Base-by-base conservation (phyloP, 371 early-diverging fungal species). In the Mucor indicus region DNA sequence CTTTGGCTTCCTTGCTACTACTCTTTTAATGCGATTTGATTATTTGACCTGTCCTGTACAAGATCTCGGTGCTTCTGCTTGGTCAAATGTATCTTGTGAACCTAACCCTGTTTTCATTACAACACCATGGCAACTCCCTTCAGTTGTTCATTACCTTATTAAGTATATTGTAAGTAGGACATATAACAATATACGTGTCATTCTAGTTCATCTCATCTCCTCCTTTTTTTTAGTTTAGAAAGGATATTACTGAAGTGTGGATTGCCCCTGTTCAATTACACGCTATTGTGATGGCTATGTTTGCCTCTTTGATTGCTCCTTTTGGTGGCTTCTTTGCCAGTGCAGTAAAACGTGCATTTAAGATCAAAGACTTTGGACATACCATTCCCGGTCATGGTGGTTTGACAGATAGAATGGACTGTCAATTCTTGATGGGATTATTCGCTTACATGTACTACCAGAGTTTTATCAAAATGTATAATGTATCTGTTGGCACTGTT, bases 271-370 rank as follows among this genome's bases (percentile, higher is more conserved):
- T 98, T 46, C 93, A 95, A 62, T 70, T 92, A 24, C 98, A 99
- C 62, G 79, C 90, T 22, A 67, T 98, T 22, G 71, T 89, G 13
- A 85, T 99, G 83, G 86, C 96, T 1, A 78, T 88, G 30, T 96
- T 98, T 76, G 98, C 99, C 3, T 95, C 96, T 2, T 62, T 98
- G 50, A 93, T 98, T 58, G 99, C 99, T 27, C 99, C 99, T 10
- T 98, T 99, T 76, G 98, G 98, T 33, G 99, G 99, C 4, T 98
- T 99, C 81, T 96, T 99, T 77, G 99, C 99, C 11, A 93, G 93
- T 60, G 99, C 94, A 3, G 87, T 94, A 35, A 99, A 99, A 72
- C 82, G 99, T 29, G 96, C 98, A 0, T 98, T 97, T 76, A 92
- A 96, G 48, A 88, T 98, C 63, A 99, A 99, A 62, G 99, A 99